Evolutionary conservation across 2,329 filamentous ascomycete species (phyloP), one percentile per base, ranked within the genome.

Genomic region (Neopestalotiopsis rosae): DNA sequence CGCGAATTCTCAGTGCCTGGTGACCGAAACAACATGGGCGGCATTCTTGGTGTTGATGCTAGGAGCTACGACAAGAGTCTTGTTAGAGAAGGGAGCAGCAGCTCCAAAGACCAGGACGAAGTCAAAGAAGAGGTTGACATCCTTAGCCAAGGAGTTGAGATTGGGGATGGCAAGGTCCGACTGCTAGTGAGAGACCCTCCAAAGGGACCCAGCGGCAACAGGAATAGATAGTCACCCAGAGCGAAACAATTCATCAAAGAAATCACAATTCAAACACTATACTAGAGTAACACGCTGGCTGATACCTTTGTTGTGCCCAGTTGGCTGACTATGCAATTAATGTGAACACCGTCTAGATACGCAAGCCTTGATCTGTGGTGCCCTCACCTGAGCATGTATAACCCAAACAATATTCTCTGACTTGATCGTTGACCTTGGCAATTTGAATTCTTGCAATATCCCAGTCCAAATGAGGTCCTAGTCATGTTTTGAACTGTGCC

Each of bases 1-100:
- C 92, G 95, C 67, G 96, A 99, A 81, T 99, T 99, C 81, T 96
- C 93, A 49, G 95, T 98, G 10, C 94, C 95, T 2, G 95, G 95
- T n/a, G 96, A 98, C 80, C 89, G 94, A 67, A 91, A 91, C 79
- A 91, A 87, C 77, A 90, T 91, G 82, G 95, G 94, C 69, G 95
- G 96, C 58, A 92, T 92, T 69, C 79, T 92, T 69, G 90, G 90
- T 7, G 89, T 92, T 69, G 90, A 92, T 76, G 88, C 89, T 45
- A 83, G 89, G 71, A 91, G 89, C 77, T 92, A 88, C 84, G 90
- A 92, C 79, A 90, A 87, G 81, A 85, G 86, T 20, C 79, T 91
- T 67, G 77, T 82, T 6, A 83, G 85, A 69, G 86, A 89, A 17
- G 81, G 78, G 12, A 81, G 78, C 13, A 74, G 79, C 20, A 76